Evolutionary conservation across 2,329 filamentous ascomycete species (phyloP).

Genomic region (Diaporthe nobilis): DNA sequence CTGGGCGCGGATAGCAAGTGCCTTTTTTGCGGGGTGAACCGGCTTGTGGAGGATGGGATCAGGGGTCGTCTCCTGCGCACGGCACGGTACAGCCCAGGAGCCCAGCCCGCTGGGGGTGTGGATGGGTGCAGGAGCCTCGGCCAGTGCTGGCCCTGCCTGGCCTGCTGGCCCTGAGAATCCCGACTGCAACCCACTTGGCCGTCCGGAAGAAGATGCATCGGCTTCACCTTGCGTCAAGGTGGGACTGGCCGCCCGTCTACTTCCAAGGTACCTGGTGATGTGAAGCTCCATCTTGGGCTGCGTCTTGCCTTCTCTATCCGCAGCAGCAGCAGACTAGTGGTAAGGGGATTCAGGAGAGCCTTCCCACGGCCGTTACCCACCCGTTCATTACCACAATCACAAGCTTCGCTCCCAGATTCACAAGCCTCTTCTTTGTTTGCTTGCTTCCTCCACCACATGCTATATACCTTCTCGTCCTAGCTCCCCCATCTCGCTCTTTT

Average conservation of each 20-base stretch:
- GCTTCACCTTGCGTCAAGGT: slow-evolving; percentile 33
- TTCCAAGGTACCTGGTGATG: slow-evolving; percentile 18
- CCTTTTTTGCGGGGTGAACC: slow-evolving; percentile 41
- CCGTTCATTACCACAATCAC: slow-evolving; percentile 11
- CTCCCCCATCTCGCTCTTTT: background rate
- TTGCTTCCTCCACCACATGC: slow-evolving; percentile 5
- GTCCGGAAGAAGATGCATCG: slow-evolving; percentile 35
- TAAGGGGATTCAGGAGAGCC: slow-evolving; percentile 17
- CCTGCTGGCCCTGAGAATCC: slow-evolving; percentile 39
- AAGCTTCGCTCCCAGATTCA: slow-evolving; percentile 17
- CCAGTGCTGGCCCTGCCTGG: slow-evolving; percentile 24
- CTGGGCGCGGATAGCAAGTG: slow-evolving; percentile 31
- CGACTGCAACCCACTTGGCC: slow-evolving; percentile 33
- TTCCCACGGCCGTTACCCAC: slow-evolving; percentile 19
- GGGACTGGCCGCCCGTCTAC: slow-evolving; percentile 18
- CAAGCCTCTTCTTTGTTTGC: slow-evolving; percentile 32
- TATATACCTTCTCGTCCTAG: slow-evolving; percentile 32
- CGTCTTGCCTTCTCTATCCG: slow-evolving; percentile 22
- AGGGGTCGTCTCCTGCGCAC: slow-evolving; percentile 23
- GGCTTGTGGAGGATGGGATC: slow-evolving; percentile 28
- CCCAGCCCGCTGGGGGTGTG: slow-evolving; percentile 14
- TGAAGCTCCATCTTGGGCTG: slow-evolving; percentile 32
- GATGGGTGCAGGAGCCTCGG: background rate
- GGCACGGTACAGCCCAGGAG: slow-evolving; percentile 11
- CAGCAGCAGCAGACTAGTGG: background rate